Base-by-base conservation (phyloP, 2,329 filamentous ascomycete species). In the Pyrenochaeta sp. region DNA sequence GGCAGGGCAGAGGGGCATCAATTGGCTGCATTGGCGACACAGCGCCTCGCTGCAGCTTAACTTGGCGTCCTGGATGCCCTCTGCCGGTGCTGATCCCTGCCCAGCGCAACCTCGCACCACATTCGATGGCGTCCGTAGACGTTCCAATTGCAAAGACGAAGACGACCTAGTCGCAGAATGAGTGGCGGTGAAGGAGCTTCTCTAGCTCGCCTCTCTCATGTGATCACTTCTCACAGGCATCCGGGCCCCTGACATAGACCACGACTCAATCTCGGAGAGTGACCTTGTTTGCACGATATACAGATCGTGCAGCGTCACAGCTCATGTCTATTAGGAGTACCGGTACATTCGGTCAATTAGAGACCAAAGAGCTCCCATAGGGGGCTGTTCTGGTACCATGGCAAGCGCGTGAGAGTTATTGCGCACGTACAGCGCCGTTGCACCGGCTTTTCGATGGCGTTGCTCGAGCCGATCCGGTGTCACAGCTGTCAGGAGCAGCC, bases 401-500 rank as follows among this genome's bases (percentile, higher is more conserved):
- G 42, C 9, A 13, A 28, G 42, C 42, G 4, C 25, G 24, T 27
- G 25, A 44, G 24, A 6, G n/a, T 9, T 27, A 13, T 15, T 2
- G 36, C 15, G 24, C 24, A n/a, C n/a, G 27, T 47, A 19, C 45
- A 22, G 27, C 45, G 50, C 61, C 54, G 65, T 66, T 65, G 58
- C 61, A 59, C 61, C 48, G 65, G 61, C 52, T 51, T 53, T 40
- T 56, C 49, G 2, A n/a, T n/a, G 36, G 36, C 36, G 13, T 39
- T 39, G 13, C 57, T 65, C 68, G 66, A 68, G 63, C 67, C 68
- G 68, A 68, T 68, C 72, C 68, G 66, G 64, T 65, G 66, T 69
- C 66, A 71, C 68, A 63, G 54, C 69, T 75, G 68, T 75, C 72
- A 76, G 63, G 64, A 51, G 49, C 64, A 65, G 61, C 71, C 72